Base-by-base conservation (phyloP, 2,329 filamentous ascomycete species). In the Cyphellophora europaea region DNA sequence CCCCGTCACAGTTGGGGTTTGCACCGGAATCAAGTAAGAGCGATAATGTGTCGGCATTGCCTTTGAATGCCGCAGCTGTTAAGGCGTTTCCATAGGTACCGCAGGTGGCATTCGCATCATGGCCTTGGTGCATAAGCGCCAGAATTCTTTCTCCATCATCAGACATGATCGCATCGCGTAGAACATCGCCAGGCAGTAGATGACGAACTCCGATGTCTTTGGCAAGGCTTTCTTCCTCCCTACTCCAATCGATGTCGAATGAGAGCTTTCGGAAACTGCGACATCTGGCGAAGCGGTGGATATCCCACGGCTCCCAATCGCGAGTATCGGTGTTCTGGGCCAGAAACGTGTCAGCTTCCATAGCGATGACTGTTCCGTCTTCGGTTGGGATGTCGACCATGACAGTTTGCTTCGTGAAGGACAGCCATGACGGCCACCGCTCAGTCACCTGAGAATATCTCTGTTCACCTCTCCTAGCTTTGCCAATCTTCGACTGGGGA, bases 41-140 rank as follows among this genome's bases (percentile, higher is more conserved):
- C 12, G 16, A 28, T 8, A 44, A 40, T 12, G 42, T 35, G 5
- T 43, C 40, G 11, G 33, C 34, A 17, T 34, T 32, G 11, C 33
- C 37, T 6, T 30, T 23, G 16, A 19, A 27, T 12, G 41, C 38
- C 3, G 46, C 46, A 15, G 41, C 46, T 30, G 48, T 45, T 12
- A 49, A 31, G 3, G 43, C 40, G 4, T 40, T 46, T 10, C 40
- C 36, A 27, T 38, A 46, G 27, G 33, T 37, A n/a, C 37, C 31
- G n/a, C 38, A 37, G 14, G 17, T 25, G 10, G 32, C 44, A 18
- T 44, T 36, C 10, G 27, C 12, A 27, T 43, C 33, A 16, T 37
- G 12, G 27, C 30, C 23, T 6, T 36, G 14, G 6, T 39, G 14
- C 8, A 36, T 17, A 17, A 32, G 5, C 15, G 10, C 27, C 5